Base-by-base conservation (phyloP, 73 alveolate genomes). In the Tetrahymena elliotti region DNA sequence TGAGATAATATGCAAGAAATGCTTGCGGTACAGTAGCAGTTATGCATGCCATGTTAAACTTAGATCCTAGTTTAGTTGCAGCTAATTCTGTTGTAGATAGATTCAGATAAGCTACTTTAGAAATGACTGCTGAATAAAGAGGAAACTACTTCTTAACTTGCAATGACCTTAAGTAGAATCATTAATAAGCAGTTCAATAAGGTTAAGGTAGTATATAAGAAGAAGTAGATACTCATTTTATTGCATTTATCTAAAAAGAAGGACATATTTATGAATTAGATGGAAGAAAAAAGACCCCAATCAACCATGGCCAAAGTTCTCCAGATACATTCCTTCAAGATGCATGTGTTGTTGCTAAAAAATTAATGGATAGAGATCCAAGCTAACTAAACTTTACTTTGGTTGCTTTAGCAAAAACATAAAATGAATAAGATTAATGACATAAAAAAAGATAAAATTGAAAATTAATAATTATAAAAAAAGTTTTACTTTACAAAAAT, bases 21-120 rank as follows among this genome's bases (percentile, higher is more conserved):
- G 97, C 97, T 93, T 96, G 97, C 52, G 97, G 97, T 16, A 88
- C 97, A 10, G 95, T 96, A 15, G 97, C 96, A 20, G 93, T 94
- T 40, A 94, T 95, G 83, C 97, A 96, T 95, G 96, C 84, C 33
- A 83, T 83, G 41, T 41, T 94, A 5, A 95, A 95, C 94, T 36
- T 84, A 33, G 93, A 94, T 31, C 34, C 41, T 52, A 39, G 35
- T 34, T 84, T 94, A 2, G 93, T 94, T 84, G 33, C n/a, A 27
- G 95, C 93, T 24, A 94, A 92, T 38, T 38, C 94, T 10, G 68
- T 38, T 24, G 93, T 94, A 33, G 96, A 53, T 15, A 68, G 93
- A 93, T 94, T 94, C 83, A 94, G 83, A 88, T 39, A 94, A 93
- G 36, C 34, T 33, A 33, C 93, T 3, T 27, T 38, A 47, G 95